Conservation (phyloP, 768 basidiomycete genomes). For the Astraeus odoratus region DNA sequence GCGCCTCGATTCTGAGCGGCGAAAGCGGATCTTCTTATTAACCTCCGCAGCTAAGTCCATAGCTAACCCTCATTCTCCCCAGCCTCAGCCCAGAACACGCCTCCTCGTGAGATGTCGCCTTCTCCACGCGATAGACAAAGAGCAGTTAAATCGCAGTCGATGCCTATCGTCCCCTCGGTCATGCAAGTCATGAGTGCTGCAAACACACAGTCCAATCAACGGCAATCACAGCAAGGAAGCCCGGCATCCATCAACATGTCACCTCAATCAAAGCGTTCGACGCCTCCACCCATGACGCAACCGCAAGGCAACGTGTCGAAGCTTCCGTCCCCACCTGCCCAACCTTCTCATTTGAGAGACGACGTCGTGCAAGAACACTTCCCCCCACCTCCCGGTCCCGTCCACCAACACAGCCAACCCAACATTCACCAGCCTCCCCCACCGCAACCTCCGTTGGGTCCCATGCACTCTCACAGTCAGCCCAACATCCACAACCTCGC, state of each 20-base stretch:
- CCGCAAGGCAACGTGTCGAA: conserved; percentile 27
- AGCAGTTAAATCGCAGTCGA: conserved; percentile 50
- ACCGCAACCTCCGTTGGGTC: conserved; percentile 36
- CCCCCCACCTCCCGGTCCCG: conserved; percentile 37
- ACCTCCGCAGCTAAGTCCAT: conserved; percentile 2
- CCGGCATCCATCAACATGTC: conserved; percentile 28
- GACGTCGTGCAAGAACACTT: conserved; percentile 32
- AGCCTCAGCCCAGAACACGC: conserved; percentile 24
- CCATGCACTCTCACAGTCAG: conserved; percentile 22
- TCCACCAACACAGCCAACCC: conserved; percentile 25
- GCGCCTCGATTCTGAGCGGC: conserved; percentile 3
- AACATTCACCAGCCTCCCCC: conserved; percentile 29
- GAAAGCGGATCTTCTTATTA: conserved; percentile 7
- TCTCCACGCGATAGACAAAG: conserved; percentile 44
- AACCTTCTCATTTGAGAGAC: conserved; percentile 25
- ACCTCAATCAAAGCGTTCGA: conserved; percentile 28
- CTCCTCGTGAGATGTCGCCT: conserved; percentile 36
- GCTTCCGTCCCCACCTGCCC: conserved; percentile 22
- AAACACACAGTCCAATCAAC: conserved; percentile 33
- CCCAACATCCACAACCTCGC: conserved; percentile 24
- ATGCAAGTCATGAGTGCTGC: conserved; percentile 42
- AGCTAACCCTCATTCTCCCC: conserved; percentile 5
- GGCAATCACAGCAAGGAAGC: conserved; percentile 28
- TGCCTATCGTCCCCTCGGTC: conserved; percentile 55
- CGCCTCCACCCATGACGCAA: conserved; percentile 28